A percentile compares a stretch with the other conserved stretches of the same genome.
Evolutionary conservation across 805 yeast genomes (phyloP).

Genomic region (Komagataella ulmi): DNA sequence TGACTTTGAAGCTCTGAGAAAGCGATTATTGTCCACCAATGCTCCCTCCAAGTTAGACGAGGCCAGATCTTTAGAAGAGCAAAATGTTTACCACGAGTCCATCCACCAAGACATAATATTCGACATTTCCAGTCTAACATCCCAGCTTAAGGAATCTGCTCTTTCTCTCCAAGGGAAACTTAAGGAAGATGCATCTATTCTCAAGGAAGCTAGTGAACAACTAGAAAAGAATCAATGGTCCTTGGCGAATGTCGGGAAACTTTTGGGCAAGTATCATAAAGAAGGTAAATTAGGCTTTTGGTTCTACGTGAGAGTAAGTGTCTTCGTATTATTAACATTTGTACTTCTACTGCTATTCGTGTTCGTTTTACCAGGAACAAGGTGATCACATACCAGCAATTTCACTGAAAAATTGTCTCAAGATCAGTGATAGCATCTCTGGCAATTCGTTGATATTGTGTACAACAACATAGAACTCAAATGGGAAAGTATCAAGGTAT

Average conservation of each 20-base stretch:
- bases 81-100: conserved; percentile 17
- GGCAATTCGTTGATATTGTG: conserved; percentile 84
- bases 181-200: conserved; percentile 16
- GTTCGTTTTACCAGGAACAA: conserved; percentile 6
- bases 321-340: conserved; percentile 11
- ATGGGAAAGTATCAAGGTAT: conserved; percentile 90
- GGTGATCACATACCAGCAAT: conserved; percentile 20
- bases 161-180: conserved; percentile 17
- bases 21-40: conserved; percentile 13
- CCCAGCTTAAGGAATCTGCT: conserved; percentile 16
- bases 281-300: conserved; percentile 18
- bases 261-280: conserved; percentile 15
- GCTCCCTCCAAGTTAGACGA: conserved; percentile 14
- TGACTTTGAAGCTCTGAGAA: conserved; percentile 8
- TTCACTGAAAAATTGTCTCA: conserved; percentile 86
- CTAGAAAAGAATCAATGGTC: conserved; percentile 17
- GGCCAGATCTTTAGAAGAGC: conserved; percentile 9
- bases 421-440: conserved; percentile 74
- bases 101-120: conserved; percentile 18
- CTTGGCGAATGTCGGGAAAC: conserved; percentile 13
- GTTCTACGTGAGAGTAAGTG: conserved; percentile 17
- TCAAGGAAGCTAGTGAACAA: conserved; percentile 19
- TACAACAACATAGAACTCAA: conserved; percentile 92
- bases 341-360: conserved; percentile 4
- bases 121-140: conserved; percentile 17